Conservation (phyloP, 2,329 filamentous ascomycete genomes). For the Colletotrichum ledebouriae region DNA sequence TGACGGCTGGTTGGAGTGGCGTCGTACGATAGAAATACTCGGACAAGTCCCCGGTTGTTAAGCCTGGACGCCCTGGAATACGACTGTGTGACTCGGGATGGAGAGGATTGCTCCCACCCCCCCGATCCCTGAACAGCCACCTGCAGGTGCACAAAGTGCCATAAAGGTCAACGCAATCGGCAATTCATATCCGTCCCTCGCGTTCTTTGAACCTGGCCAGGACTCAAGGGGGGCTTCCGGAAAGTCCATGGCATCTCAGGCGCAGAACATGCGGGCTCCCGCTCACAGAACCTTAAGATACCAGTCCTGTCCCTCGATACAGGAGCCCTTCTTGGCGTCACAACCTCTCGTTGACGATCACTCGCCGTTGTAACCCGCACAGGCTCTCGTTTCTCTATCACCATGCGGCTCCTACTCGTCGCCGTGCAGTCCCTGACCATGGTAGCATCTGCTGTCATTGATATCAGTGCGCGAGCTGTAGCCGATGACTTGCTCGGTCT, state of each 20-base stretch:
- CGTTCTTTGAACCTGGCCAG: background rate
- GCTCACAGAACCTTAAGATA: constrained; percentile 15
- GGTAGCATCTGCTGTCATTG: constrained; percentile 25
- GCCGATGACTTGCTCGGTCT: constrained; percentile 11
- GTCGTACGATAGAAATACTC: constrained; percentile 16
- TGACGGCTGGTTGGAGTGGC: constrained; percentile 1
- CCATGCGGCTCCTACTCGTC: constrained; percentile 28
- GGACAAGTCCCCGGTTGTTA: constrained; percentile 1
- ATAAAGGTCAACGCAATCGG: background rate
- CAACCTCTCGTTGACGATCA: constrained; percentile 7
- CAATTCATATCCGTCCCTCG: constrained; percentile 1
- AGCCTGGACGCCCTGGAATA: background rate
- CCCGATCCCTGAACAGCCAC: background rate
- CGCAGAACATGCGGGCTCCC: constrained; percentile 1
- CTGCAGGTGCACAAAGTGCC: background rate
- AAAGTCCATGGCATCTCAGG: background rate
- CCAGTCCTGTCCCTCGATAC: constrained; percentile 2
- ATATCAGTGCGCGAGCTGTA: constrained; percentile 3
- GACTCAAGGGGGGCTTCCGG: background rate
- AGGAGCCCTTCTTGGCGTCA: constrained; percentile 8
- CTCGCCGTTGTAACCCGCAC: constrained; percentile 12
- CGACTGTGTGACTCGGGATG: constrained; percentile 9
- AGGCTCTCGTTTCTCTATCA: constrained; percentile 1
- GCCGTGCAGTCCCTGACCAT: constrained; percentile 32
- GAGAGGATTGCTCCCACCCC: background rate